Base-by-base conservation (phyloP, 192 early-diverging fungal genomes). In the Podila epicladia region DNA sequence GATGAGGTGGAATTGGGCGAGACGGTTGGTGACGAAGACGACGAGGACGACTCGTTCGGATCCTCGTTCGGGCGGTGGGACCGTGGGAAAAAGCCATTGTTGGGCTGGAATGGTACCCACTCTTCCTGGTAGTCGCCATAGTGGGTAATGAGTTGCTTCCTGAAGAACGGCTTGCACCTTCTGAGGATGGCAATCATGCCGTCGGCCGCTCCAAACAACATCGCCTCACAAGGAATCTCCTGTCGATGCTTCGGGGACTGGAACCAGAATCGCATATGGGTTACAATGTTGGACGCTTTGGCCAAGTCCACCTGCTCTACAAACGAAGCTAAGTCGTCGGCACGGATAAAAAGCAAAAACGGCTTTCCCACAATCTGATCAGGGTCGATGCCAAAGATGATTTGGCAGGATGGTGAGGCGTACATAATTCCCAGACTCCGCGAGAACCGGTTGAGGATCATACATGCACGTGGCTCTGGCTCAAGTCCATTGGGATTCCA, bases 361-460 rank as follows among this genome's bases (percentile, higher is more conserved):
- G 82, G 71, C 20, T 72, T 75, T 55, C 82, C 82, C 20, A 73
- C 38, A 15, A 61, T 45, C 28, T 58, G 12, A 11, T 72, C 69
- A 0, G 74, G 61, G n/a, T 75, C 73, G 15, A 76, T 13, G 12
- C 62, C 26, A 62, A 83, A 77, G 9, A 83, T 72, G 26, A 69
- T 33, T 22, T 72, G 38, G 41, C 74, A 73, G 8, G 82, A 76
- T 20, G 71, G 73, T 3, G 82, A 83, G n/a, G 73, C 73, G 45
- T 83, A 83, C 70, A 83, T 76, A 35, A 83, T 69, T 1, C 69
- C 59, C 7, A 76, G 62, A n/a, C 26, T 69, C 20, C 73, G 71
- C 8, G 82, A 67, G 66, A 78, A 83, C 15, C 82, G 59, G 38
- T 83, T 83, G 59, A 83, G 75, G 26, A 83, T 67, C 74, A 83